Conservation (phyloP, 73 alveolate species). For the Tetrahymena borealis region DNA sequence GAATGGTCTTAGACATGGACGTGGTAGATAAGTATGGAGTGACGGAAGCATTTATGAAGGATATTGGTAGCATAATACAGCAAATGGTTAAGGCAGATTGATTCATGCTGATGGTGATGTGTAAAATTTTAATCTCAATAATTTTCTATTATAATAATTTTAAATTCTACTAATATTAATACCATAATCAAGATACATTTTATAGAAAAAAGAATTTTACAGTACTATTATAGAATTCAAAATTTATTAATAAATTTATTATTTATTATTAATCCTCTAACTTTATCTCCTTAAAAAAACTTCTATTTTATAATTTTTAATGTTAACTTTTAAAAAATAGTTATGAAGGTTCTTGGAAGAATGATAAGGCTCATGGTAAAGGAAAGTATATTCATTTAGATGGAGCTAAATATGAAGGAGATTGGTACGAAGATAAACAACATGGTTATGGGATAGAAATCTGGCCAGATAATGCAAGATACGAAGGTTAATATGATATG, state of each 20-base stretch:
- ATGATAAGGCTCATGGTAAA: slow-evolving; percentile 37
- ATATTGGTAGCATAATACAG: slow-evolving; percentile 35
- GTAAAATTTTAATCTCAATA: background rate
- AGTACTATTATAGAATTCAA: too few species aligned
- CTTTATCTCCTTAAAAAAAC: too few species aligned
- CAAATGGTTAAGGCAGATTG: slow-evolving; percentile 37
- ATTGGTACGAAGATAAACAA: slow-evolving; percentile 64
- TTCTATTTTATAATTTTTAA: background rate
- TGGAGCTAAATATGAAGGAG: slow-evolving; percentile 51
- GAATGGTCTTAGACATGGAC: slow-evolving; percentile 28
- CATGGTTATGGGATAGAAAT: slow-evolving; percentile 51
- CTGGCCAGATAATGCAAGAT: slow-evolving; percentile 64
- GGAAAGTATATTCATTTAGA: slow-evolving; percentile 32
- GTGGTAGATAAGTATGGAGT: slow-evolving; percentile 40
- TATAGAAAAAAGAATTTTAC: too few species aligned
- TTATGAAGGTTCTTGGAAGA: slow-evolving; percentile 62
- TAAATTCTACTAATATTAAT: too few species aligned
- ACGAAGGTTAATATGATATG: slow-evolving; percentile 43
- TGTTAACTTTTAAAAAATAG: background rate
- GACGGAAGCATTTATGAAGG: slow-evolving; percentile 46
- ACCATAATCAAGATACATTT: too few species aligned
- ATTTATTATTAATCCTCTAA: too few species aligned
- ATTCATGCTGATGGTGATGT: slow-evolving; percentile 46
- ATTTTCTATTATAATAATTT: background rate
- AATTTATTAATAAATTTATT: too few species aligned